phyloP scores from a whole-genome alignment of 352 stramenopile species.

The Phytophthora hibernalis region DNA sequence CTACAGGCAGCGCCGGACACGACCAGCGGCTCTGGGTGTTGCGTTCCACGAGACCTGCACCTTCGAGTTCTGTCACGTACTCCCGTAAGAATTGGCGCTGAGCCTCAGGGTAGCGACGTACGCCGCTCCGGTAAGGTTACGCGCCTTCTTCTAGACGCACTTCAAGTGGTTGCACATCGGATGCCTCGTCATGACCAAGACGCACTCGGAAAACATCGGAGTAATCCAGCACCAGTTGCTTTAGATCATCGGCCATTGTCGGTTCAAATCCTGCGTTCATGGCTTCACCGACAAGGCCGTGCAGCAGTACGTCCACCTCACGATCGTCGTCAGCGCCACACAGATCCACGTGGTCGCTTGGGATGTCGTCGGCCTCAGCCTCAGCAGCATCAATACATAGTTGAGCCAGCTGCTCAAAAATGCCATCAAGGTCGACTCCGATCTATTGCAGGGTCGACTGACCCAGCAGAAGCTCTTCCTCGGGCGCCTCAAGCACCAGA shows the following conservation, averaged over 20 bases:
- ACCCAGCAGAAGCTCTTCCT: conserved; percentile 5
- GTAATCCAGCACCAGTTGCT: neutral
- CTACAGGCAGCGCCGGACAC: no score
- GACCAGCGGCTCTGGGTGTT: no score
- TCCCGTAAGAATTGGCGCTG: conserved; percentile 11
- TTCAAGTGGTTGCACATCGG: conserved; percentile 11
- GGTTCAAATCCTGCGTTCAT: conserved; percentile 1
- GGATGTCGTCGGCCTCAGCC: conserved; percentile 12
- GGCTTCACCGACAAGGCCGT: conserved; percentile 9
- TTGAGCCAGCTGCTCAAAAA: conserved; percentile 23
- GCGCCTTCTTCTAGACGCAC: neutral
- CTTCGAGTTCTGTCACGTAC: no score
- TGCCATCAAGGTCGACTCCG: conserved; percentile 10
- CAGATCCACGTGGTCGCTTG: conserved; percentile 17
- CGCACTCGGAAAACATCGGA: conserved; percentile 9
- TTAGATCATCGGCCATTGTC: neutral
- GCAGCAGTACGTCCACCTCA: conserved; percentile 5
- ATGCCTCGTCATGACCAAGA: conserved; percentile 5
- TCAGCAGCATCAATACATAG: conserved; percentile 2
- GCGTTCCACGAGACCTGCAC: no score
- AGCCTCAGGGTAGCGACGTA: no score
- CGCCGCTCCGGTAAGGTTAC: conserved; percentile 12
- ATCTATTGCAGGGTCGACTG: conserved; percentile 11
- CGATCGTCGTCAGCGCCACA: neutral
- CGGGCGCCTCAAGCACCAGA: conserved; percentile 9